Percentiles rank a stretch among this genome's conserved stretches.
These are phyloP conservation scores for peach (Prunus persica) DNA, from an alignment of 306 rosid genomes.

Conservation along the genomic window DNA sequence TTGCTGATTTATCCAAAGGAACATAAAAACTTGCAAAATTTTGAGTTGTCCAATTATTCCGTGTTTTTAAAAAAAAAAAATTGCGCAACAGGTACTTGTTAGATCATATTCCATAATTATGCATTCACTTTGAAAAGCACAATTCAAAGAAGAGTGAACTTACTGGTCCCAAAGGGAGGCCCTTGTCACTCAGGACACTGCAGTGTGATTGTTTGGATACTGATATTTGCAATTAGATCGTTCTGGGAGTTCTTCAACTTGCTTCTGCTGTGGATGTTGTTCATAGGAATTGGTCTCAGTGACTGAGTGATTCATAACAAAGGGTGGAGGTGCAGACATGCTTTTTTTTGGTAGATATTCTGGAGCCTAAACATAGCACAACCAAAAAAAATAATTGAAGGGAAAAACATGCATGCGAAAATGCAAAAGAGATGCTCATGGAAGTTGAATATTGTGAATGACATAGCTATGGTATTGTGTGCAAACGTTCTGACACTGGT, in stretches of 20 bases:
- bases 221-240: constrained; percentile 33
- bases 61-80: too few species aligned
- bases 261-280: constrained; percentile 48
- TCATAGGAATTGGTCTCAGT: constrained; percentile 48
- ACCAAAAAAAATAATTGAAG: not conserved
- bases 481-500: constrained; percentile 77
- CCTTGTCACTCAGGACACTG: too few species aligned
- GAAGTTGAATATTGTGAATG: too few species aligned
- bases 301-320: constrained; percentile 48
- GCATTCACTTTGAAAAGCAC: not conserved
- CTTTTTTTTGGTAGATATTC: constrained; percentile 58
- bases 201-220: too few species aligned
- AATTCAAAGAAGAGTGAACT: too few species aligned
- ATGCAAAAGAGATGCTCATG: not conserved
- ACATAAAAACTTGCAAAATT: too few species aligned
- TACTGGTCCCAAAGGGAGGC: too few species aligned
- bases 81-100: not conserved
- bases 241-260: constrained; percentile 66
- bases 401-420: not conserved
- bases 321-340: constrained; percentile 58
- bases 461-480: constrained; percentile 37
- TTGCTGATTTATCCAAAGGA: not conserved
- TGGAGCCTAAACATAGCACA: constrained; percentile 55
- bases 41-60: too few species aligned
- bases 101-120: not conserved